Evolutionary conservation across 2,329 filamentous ascomycete species (phyloP), one percentile per base, ranked within the genome.

Genomic region (Colletotrichum filicis): DNA sequence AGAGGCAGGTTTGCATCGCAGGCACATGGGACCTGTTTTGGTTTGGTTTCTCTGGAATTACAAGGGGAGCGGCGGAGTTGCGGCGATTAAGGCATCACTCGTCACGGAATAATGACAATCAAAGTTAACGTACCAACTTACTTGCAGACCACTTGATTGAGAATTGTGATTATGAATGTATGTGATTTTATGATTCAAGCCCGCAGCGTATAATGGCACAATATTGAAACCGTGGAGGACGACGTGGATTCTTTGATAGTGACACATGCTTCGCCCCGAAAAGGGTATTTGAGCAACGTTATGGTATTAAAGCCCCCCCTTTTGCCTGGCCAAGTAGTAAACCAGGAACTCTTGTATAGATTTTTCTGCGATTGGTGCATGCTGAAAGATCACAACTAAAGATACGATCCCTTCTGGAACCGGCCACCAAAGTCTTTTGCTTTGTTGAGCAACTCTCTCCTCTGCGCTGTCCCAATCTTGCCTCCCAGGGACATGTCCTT

Each of bases 401-500:
- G 78, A 76, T 87, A 92, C 22, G 86, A 91, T n/a, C 95, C 95
- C 76, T 93, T 93, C 22, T 92, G 90, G 79, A 98, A 98, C 61
- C 94, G 88, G 1, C 92, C 92, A 4, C 93, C 92, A 83, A 98
- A 98, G 78, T 95, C 93, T 19, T 92, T 90, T 5, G 95, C 93
- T 79, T 93, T 93, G 76, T 90, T 93, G 73, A 98, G 81, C 85
- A 98, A 85, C 77, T 98, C 93, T 77, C 90, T 90, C 76, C 92
- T 90, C 85, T 98, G 92, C 46, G 92, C 88, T 76, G 91, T 86
- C 30, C 91, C 93, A 66, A 98, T 91, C 78, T 90, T 91, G 22
- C 91, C 90, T 9, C 92, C 92, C 2, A 94, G 84, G 52, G 91
- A 93, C 91, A 98, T 98, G 81, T 98, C 97, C 85, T 98, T 98